Evolutionary conservation across 2,329 filamentous ascomycete genomes (phyloP), one percentile per base, ranked within the genome.

Genomic region (Chlorencoelia australis): DNA sequence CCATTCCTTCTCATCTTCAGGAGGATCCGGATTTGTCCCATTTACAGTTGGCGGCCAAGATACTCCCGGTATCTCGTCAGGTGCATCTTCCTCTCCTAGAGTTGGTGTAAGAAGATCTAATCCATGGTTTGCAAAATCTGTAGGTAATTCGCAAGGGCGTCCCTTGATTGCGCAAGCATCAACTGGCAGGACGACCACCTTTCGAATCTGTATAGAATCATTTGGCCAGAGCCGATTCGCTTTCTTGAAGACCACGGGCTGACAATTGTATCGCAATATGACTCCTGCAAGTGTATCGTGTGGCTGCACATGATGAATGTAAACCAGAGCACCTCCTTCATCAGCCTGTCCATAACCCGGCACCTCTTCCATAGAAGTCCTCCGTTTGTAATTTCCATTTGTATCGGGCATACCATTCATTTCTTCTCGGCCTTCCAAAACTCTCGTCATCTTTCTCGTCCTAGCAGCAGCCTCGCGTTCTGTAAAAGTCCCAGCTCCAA

Each of bases 161-260:
- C 89, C 87, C 54, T 87, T 91, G 27, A 88, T 68, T 27, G 82
- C 79, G 58, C 89, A 96, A 26, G 85, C 82, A 57, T 94, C 88
- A 4, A 96, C 85, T 0, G 91, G 91, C 35, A 98, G 65, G 7
- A 88, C 71, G 11, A 98, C 70, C 45, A 75, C 79, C 52, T 84
- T 84, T 41, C 88, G 78, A 31, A 79, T 75, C 57, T 95, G 89
- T 22, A 96, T 81, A 44, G 77, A 86, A 55, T 96, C 91, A 45
- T 87, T 85, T 5, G 87, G 85, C 91, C 91, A 98, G 53, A 98
- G 77, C 8, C 91, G 77, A 57, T 98, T 98, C 25, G 86, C 79
- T 56, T 84, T 91, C 40, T 85, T 73, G 47, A 98, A 79, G 2
- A 82, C 72, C 31, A 88, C 81, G 38, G 87, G 78, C 44, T 83